Percentiles rank a stretch among this genome's conserved stretches.
phyloP scores from a whole-genome alignment of 2,329 filamentous ascomycete species.

The Cladosporium sphaerospermum region DNA sequence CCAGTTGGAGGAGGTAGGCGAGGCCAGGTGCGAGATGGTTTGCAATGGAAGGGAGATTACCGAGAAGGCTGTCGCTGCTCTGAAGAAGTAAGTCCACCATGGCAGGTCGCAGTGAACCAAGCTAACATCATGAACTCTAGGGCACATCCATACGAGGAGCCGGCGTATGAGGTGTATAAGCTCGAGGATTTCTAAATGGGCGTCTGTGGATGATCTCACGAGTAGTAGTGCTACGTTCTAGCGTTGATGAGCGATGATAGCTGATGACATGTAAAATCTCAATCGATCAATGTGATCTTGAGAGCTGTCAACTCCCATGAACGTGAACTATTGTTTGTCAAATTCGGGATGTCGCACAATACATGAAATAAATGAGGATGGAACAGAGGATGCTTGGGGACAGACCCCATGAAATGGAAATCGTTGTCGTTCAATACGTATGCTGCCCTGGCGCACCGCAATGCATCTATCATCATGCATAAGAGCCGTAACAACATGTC shows the following conservation, averaged over 20 bases:
- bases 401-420: too few species aligned
- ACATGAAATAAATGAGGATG: too few species aligned
- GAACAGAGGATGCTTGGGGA: too few species aligned
- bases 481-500: constrained; percentile 7
- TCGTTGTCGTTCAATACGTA: neutral
- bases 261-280: too few species aligned
- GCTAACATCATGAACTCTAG: constrained; percentile 19
- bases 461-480: constrained; percentile 12
- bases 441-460: constrained; percentile 5
- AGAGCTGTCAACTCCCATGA: too few species aligned
- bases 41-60: constrained; percentile 54
- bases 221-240: too few species aligned
- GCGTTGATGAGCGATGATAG: too few species aligned
- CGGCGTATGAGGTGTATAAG: constrained; percentile 42
- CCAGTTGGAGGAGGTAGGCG: constrained; percentile 52
- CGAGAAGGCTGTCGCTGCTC: constrained; percentile 52
- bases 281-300: too few species aligned
- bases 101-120: neutral
- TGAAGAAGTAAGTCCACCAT: constrained; percentile 53
- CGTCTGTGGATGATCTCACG: neutral
- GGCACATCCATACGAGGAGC: constrained; percentile 42
- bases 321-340: too few species aligned
- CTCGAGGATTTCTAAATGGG: constrained; percentile 36
- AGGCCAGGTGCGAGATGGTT: constrained; percentile 58
- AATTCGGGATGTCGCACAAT: too few species aligned